Percentiles rank a stretch among this genome's conserved stretches.
Conservation (phyloP, 2,329 filamentous ascomycete species). For the Rhynchosporium secalis region DNA sequence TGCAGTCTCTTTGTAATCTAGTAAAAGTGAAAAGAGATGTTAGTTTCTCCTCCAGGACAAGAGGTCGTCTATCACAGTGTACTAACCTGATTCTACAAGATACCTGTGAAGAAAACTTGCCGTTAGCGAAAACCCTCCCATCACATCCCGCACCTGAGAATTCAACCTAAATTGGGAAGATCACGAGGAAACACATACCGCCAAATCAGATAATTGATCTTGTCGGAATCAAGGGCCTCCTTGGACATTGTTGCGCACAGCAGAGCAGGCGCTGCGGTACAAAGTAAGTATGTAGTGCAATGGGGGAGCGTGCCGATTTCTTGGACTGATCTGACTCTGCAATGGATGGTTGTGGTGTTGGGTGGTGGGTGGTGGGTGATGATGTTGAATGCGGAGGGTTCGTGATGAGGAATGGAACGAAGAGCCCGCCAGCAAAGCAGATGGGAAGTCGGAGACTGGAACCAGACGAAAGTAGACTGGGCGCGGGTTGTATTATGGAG, state of each 20-base stretch:
- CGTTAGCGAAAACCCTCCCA: constrained; percentile 37
- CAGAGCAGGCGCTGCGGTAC: constrained; percentile 15
- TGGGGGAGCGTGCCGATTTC: constrained; percentile 12
- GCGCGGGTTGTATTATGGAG: constrained; percentile 29
- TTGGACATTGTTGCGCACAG: constrained; percentile 37
- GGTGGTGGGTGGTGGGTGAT: not conserved
- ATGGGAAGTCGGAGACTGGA: constrained; percentile 8
- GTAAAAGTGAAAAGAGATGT: constrained; percentile 14
- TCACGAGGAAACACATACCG: constrained; percentile 53
- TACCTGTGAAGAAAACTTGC: constrained; percentile 36
- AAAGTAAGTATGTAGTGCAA: not conserved
- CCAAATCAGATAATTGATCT: constrained; percentile 71
- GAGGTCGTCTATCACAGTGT: constrained; percentile 14
- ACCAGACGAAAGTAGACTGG: constrained; percentile 28
- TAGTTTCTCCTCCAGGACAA: constrained; percentile 15
- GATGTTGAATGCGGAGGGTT: constrained; percentile 19
- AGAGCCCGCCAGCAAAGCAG: constrained; percentile 24
- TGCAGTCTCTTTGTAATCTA: constrained; percentile 68
- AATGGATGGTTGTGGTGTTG: constrained; percentile 2
- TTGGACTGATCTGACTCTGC: not conserved
- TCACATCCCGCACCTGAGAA: constrained; percentile 35
- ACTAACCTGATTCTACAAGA: constrained; percentile 41
- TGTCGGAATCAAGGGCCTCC: constrained; percentile 58
- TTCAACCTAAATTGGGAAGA: constrained; percentile 30
- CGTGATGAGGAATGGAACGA: constrained; percentile 30